Evolutionary conservation across 495 filamentous ascomycete genomes (phyloP), one percentile per base, ranked within the genome.

Genomic region (Cryomyces minteri): DNA sequence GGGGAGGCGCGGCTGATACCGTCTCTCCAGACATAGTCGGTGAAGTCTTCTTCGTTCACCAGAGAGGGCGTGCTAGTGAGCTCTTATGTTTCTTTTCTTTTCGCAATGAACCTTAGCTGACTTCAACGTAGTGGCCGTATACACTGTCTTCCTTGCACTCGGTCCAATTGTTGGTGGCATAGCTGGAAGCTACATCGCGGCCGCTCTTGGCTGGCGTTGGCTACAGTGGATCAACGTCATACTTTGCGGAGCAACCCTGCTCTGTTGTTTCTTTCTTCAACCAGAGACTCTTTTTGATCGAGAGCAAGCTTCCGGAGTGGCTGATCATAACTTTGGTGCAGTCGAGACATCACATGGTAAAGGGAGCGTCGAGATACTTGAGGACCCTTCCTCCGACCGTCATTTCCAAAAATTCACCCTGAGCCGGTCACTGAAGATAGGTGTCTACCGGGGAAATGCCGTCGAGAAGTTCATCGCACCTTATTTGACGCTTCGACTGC

Each of bases 31-130:
- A 50, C 34, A 46, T 59, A 18, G 47, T 62, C 38, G 54, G 52
- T 6, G 54, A 61, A 31, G 40, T 60, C 6, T 60, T 54, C 39
- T 59, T 60, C 43, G 38, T 57, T 18, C 57, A 58, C 38, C 48
- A 60, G 39, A 44, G 51, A 36, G 57, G 57, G 10, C 52, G 57
- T 7, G 34, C 34, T 10, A 38, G 34, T 38, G 9, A 38, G 34
- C 9, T 10, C 34, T 10, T 2, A 38, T 3, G 3, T 9, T 4
- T 34, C 30, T 1, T 41, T 11, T 2, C 45, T 49, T 54, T n/a
- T 46, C 36, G n/a, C 5, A 29, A 49, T 38, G 32, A 2, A 25
- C 2, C 18, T 25, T 25, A 25, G 18, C 18, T 25, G 18, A 25
- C 18, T 25, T 25, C 18, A 25, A 25, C 40, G 10, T 18, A 44